Conservation (phyloP, 2,329 filamentous ascomycete genomes). For the Colletotrichum cereale region DNA sequence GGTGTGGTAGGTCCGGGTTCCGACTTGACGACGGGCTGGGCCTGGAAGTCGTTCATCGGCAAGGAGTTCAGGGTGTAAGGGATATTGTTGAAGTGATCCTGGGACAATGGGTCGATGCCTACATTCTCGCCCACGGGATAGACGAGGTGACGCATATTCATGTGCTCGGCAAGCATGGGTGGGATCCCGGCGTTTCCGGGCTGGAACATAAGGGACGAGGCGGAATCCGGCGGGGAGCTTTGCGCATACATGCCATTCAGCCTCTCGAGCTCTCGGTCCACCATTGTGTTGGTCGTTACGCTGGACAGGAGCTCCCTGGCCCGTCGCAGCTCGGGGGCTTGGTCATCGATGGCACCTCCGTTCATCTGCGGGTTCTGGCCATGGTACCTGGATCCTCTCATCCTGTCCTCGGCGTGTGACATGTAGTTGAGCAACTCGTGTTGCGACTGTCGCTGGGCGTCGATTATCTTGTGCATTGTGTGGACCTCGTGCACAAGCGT, state of each 20-base stretch:
- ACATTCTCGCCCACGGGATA: constrained; percentile 93
- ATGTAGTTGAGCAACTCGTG: constrained; percentile 69
- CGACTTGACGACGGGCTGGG: constrained; percentile 43
- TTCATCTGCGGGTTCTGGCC: constrained; percentile 53
- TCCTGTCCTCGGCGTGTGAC: constrained; percentile 61
- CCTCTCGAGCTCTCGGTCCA: constrained; percentile 68
- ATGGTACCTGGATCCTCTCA: constrained; percentile 56
- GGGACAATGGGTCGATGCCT: constrained; percentile 94
- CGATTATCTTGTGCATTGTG: constrained; percentile 71
- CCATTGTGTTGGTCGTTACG: constrained; percentile 63
- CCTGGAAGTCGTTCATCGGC: constrained; percentile 62
- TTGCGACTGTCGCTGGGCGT: constrained; percentile 68
- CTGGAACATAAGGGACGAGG: constrained; percentile 70
- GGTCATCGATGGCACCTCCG: constrained; percentile 59
- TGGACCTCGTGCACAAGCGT: constrained; percentile 73
- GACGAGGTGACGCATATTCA: constrained; percentile 76
- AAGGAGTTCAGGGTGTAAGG: constrained; percentile 79
- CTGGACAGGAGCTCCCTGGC: constrained; percentile 69
- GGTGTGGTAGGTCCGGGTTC: constrained; percentile 39
- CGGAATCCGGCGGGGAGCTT: constrained; percentile 66
- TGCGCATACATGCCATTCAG: constrained; percentile 66
- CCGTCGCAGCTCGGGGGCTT: constrained; percentile 65
- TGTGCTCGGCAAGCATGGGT: constrained; percentile 64
- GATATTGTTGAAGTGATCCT: constrained; percentile 94
- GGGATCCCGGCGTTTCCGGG: constrained; percentile 47